Evolutionary conservation across 179 eudicot genomes (phyloP).

Genomic region (Patellifolia procumbens): DNA sequence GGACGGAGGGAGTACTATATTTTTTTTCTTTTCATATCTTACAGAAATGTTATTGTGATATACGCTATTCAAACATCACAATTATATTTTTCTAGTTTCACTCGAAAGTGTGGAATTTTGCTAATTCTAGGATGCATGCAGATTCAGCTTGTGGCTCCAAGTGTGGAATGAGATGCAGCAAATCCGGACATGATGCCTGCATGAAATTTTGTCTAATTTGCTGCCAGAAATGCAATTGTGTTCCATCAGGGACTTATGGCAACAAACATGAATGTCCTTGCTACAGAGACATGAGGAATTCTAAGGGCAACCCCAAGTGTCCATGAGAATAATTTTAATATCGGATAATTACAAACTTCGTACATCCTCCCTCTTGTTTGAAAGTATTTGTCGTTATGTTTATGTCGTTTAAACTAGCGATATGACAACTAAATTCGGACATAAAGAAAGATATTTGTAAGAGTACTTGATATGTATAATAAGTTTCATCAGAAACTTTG

Average conservation of each 20-base stretch:
- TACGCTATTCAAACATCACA: too few species aligned
- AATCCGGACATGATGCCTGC: constrained; percentile 38
- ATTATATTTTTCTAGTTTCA: too few species aligned
- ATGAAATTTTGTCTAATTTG: constrained; percentile 40
- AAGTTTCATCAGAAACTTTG: background rate
- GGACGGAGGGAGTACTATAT: too few species aligned
- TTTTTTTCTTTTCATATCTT: too few species aligned
- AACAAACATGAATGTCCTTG: constrained; percentile 57
- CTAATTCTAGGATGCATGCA: constrained; percentile 20
- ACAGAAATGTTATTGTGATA: too few species aligned
- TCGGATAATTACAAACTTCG: background rate
- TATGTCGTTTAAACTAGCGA: background rate
- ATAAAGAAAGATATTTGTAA: background rate
- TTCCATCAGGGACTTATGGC: constrained; percentile 47
- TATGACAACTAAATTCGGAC: background rate
- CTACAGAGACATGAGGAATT: constrained; percentile 41
- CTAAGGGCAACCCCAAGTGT: constrained; percentile 50
- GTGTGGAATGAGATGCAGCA: constrained; percentile 38
- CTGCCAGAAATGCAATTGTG: constrained; percentile 54
- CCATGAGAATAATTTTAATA: constrained; percentile 27
- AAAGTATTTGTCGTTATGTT: background rate
- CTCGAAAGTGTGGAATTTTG: background rate
- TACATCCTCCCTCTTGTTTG: background rate
- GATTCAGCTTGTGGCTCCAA: constrained; percentile 30
- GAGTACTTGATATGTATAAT: background rate